Evolutionary conservation across 305 asterid genomes (phyloP).

Genomic region (Lippia alba): DNA sequence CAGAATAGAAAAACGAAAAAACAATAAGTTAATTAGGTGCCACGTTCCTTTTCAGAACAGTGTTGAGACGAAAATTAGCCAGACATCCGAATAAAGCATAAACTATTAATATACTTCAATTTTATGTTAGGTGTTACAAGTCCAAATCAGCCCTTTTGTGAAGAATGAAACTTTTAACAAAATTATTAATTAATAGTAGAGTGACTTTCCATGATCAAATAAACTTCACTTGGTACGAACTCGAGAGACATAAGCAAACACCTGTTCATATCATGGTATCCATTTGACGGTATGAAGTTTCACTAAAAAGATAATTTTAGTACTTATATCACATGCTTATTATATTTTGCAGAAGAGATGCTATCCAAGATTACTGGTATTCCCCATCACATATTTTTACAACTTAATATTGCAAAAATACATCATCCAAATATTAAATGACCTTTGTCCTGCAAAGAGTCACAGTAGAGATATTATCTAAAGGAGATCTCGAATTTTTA

Average conservation of each 20-base stretch:
- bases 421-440: slow-evolving; percentile 16
- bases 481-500: slow-evolving; percentile 22
- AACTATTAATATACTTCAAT: slow-evolving; percentile 19
- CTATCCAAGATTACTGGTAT: slow-evolving; percentile 1
- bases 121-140: slow-evolving; percentile 1
- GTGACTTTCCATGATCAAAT: slow-evolving; percentile 16
- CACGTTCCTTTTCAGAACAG: slow-evolving; percentile 12
- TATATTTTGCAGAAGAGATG: not conserved
- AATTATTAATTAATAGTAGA: slow-evolving; percentile 1
- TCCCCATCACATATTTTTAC: slow-evolving; percentile 7
- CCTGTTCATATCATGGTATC: slow-evolving; percentile 20
- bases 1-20: slow-evolving; percentile 26
- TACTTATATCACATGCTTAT: slow-evolving; percentile 10
- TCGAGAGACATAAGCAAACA: slow-evolving; percentile 11
- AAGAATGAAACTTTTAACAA: slow-evolving; percentile 9
- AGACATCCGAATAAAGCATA: not conserved
- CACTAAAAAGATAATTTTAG: slow-evolving; percentile 8
- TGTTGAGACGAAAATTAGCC: slow-evolving; percentile 15
- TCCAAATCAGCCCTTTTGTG: slow-evolving; percentile 3
- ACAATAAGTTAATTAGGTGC: slow-evolving; percentile 18
- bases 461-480: slow-evolving; percentile 22
- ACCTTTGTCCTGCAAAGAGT: slow-evolving; percentile 19
- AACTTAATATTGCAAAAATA: slow-evolving; percentile 1
- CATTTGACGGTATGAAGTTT: slow-evolving; percentile 5
- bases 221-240: slow-evolving; percentile 12